Conservation (phyloP, 495 filamentous ascomycete species). For the Lasiosphaeria miniovina region DNA sequence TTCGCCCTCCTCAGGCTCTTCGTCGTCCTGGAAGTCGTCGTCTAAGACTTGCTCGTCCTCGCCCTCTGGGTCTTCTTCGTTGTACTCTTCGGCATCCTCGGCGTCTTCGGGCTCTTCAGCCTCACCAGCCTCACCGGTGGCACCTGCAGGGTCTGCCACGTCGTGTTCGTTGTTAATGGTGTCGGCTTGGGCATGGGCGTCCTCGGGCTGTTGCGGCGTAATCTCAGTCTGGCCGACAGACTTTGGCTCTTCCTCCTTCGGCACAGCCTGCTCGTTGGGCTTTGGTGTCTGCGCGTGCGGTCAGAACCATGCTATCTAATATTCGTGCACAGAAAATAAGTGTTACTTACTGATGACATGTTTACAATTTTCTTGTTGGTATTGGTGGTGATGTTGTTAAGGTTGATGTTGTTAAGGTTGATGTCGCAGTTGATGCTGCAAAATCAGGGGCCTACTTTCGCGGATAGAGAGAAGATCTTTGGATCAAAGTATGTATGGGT, state of each 20-base stretch:
- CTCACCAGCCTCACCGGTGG: background rate
- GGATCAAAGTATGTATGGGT: too few relatives aligned
- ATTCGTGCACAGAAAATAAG: background rate
- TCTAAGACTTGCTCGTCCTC: conserved; percentile 22
- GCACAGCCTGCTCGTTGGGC: conserved; percentile 18
- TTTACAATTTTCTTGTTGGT: background rate
- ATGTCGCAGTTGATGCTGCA: background rate
- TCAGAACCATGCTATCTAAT: background rate
- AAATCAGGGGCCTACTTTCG: too few relatives aligned
- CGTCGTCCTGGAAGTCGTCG: conserved; percentile 7
- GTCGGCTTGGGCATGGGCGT: background rate
- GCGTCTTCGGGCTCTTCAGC: conserved; percentile 3
- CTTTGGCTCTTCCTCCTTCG: conserved; percentile 19
- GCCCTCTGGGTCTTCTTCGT: conserved; percentile 25
- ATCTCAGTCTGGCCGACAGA: conserved; percentile 12
- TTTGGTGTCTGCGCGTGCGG: conserved; percentile 8
- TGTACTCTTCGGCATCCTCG: conserved; percentile 20
- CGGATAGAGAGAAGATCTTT: too few relatives aligned
- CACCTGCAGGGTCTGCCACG: too few relatives aligned
- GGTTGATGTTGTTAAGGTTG: background rate
- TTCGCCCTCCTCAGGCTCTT: background rate
- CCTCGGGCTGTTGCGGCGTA: conserved; percentile 1
- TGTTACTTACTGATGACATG: conserved; percentile 29
- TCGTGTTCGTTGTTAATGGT: conserved; percentile 12
- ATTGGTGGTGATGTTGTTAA: conserved; percentile 1